Evolutionary conservation across 192 early-diverging fungal species (phyloP), one percentile per base, ranked within the genome.

Genomic region (Backusella luteola): DNA sequence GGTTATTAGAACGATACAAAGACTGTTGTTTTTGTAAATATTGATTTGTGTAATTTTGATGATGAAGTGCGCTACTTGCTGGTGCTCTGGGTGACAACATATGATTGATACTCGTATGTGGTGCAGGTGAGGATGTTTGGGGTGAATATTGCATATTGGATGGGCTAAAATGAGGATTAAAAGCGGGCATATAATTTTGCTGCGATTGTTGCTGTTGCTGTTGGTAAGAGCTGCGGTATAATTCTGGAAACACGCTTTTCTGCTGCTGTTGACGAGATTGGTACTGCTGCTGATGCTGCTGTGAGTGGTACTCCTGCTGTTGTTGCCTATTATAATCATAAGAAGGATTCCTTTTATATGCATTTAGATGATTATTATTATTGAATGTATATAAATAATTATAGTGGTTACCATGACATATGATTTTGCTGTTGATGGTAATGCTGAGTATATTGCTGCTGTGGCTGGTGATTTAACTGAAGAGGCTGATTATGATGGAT

Each of bases 41-140:
- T 35, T 59, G 56, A 39, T 75, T 66, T 6, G 59, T 46, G 12
- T 63, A 63, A 34, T 63, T 67, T 15, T 75, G 39, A 26, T 74
- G 36, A 35, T 75, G 35, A 36, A 66, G 74, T 34, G 26, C 66
- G 68, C 41, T 66, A 19, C 66, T 67, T 11, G 63, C 66, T 49
- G 56, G 74, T 26, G 66, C 32, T 29, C 77, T 66, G 0, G 77
- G 77, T 23, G 77, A 79, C 7, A 79, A 17, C 77, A 79, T 79
- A 34, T 79, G 77, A 7, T 73, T 72, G 6, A 79, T 66, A 21
- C 68, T 69, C 26, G 56, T 69, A 46, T 79, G 77, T 21, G 56
- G 56, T 1, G 56, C 23, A 8, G 26, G 23, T 29, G 56, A 63
- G n/a, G 56, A 63, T 14, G 26, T 29, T 14, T 3, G 56, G 0